Evolutionary conservation across 2,329 filamentous ascomycete species (phyloP).

Genomic region (Chaetomiaceae sp.): DNA sequence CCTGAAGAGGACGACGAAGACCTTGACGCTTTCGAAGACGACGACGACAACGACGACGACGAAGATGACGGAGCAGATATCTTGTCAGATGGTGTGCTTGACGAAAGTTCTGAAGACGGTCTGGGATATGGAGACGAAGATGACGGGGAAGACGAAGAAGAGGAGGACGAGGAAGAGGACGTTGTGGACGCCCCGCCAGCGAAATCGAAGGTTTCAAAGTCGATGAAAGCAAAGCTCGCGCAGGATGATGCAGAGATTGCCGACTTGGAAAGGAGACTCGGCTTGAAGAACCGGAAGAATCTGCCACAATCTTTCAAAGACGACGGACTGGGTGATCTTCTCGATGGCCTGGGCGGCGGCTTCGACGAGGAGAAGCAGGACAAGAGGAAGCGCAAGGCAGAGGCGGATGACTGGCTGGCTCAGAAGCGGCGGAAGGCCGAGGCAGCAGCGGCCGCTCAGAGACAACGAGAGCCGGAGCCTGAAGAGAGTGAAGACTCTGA

Average conservation of each 20-base stretch:
- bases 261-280: slow-evolving; percentile 79
- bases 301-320: slow-evolving; percentile 69
- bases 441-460: slow-evolving; percentile 1
- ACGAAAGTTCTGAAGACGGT: slow-evolving; percentile 22
- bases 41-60: slow-evolving; percentile 3
- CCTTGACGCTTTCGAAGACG: slow-evolving; percentile 3
- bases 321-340: slow-evolving; percentile 74
- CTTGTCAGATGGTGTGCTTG: slow-evolving; percentile 14
- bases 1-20: slow-evolving; percentile 15
- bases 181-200: slow-evolving; percentile 16
- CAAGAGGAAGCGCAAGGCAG: slow-evolving; percentile 56
- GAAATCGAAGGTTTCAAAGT: slow-evolving; percentile 28
- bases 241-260: slow-evolving; percentile 87
- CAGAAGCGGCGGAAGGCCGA: slow-evolving; percentile 50
- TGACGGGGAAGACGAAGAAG: slow-evolving; percentile 28
- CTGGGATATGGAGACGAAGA: slow-evolving; percentile 30
- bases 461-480: background rate
- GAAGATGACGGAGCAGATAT: slow-evolving; percentile 10
- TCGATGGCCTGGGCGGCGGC: slow-evolving; percentile 60
- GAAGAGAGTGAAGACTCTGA: slow-evolving; percentile 24
- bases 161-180: slow-evolving; percentile 28
- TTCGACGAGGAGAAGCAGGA: slow-evolving; percentile 47
- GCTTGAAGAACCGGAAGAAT: slow-evolving; percentile 72
- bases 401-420: slow-evolving; percentile 57
- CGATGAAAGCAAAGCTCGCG: slow-evolving; percentile 59